These are phyloP conservation scores for Chionographis japonica DNA, from an alignment of 106 monocot genomes.

Conservation along the genomic window DNA sequence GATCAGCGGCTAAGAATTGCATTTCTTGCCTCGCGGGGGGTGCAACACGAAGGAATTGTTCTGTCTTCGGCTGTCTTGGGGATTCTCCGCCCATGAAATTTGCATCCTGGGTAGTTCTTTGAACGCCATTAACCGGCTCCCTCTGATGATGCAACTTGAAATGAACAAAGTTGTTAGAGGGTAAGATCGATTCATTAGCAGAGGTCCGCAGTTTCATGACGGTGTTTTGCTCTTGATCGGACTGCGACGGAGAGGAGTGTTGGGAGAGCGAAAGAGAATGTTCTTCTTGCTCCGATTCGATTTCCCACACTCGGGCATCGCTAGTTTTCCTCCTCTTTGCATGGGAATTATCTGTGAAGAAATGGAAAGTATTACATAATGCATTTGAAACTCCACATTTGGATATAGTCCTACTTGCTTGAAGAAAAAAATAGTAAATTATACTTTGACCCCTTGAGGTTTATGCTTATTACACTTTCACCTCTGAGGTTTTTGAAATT, in stretches of 20 bases:
- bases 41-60: slow-evolving; percentile 37
- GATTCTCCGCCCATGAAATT: slow-evolving; percentile 14
- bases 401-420: background rate
- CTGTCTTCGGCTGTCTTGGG: slow-evolving; percentile 23
- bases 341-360: slow-evolving; percentile 37
- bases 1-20: slow-evolving; percentile 27
- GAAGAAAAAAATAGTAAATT: slow-evolving; percentile 3
- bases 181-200: slow-evolving; percentile 32
- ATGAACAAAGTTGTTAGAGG: slow-evolving; percentile 21
- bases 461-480: too few species aligned
- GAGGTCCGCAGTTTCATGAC: slow-evolving; percentile 27
- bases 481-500: too few species aligned
- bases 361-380: background rate
- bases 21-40: slow-evolving; percentile 36
- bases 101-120: slow-evolving; percentile 13
- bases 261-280: slow-evolving; percentile 81
- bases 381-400: background rate
- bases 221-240: slow-evolving; percentile 78
- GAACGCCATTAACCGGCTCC: slow-evolving; percentile 9
- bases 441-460: too few species aligned
- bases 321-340: slow-evolving; percentile 42
- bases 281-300: slow-evolving; percentile 80
- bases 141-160: slow-evolving; percentile 28
- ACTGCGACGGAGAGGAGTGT: slow-evolving; percentile 85
- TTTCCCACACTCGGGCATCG: slow-evolving; percentile 34